Percentiles rank a stretch among this genome's conserved stretches.
phyloP scores from a whole-genome alignment of 2,329 filamentous ascomycete genomes.

The Aspergillus sp. region DNA sequence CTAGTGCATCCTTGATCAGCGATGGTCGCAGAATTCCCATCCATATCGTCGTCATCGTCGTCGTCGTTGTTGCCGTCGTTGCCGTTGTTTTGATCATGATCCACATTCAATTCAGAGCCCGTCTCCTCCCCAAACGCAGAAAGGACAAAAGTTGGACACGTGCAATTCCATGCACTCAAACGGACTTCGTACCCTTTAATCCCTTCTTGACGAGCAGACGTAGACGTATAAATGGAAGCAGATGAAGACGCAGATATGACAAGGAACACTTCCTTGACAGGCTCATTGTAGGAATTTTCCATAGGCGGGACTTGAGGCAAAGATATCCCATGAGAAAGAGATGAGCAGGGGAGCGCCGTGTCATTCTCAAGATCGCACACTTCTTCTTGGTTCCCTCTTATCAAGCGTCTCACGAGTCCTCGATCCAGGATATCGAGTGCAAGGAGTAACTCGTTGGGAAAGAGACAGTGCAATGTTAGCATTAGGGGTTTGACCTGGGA shows the following conservation, averaged over 20 bases:
- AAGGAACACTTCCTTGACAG: slow-evolving; percentile 46
- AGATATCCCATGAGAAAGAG: no score
- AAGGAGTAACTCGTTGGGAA: slow-evolving; percentile 72
- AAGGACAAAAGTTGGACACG: slow-evolving; percentile 76
- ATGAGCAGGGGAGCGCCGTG: background rate
- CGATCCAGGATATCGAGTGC: slow-evolving; percentile 84
- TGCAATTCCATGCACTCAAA: slow-evolving; percentile 76
- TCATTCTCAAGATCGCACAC: background rate
- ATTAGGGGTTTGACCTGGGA: slow-evolving; percentile 49
- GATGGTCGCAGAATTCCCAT: no score
- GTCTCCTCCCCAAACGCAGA: slow-evolving; percentile 51
- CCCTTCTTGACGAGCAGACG: slow-evolving; percentile 16
- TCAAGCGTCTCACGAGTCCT: slow-evolving; percentile 57
- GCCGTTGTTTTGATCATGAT: background rate
- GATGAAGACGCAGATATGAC: slow-evolving; percentile 54
- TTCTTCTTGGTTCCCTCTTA: slow-evolving; percentile 2
- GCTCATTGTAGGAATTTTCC: background rate
- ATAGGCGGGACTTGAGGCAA: no score
- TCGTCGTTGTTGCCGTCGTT: no score
- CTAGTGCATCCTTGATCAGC: no score
- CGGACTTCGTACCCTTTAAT: slow-evolving; percentile 61
- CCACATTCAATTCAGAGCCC: background rate
- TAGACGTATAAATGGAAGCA: slow-evolving; percentile 32
- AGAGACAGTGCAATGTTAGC: slow-evolving; percentile 77
- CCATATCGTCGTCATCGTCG: no score